Evolutionary conservation across 1,284 basidiomycete species (phyloP).

Genomic region (Inonotus obliquus): DNA sequence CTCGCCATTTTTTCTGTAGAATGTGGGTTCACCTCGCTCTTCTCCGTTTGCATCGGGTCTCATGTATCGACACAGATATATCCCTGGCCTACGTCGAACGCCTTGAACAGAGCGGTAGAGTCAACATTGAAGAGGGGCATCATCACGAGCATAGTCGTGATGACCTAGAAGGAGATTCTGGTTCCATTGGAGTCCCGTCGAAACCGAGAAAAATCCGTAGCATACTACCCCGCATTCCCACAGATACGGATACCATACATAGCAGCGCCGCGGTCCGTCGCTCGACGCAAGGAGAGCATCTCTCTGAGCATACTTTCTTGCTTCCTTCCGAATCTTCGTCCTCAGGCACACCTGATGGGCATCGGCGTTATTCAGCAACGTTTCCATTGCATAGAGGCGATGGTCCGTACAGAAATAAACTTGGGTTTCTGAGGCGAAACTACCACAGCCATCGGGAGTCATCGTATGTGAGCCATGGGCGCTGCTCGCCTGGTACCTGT

Average conservation of each 20-base stretch:
- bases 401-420: neutral
- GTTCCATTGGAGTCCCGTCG: neutral
- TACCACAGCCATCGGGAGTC: neutral
- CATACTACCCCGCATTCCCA: neutral
- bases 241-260: neutral
- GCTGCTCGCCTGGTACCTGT: neutral
- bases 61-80: conserved; percentile 37
- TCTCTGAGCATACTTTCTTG: conserved; percentile 1
- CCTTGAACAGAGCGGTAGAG: conserved; percentile 28
- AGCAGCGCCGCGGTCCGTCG: neutral
- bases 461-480: neutral
- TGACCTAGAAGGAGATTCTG: neutral
- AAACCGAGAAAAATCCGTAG: neutral
- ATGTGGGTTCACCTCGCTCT: conserved; percentile 43
- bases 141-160: conserved; percentile 13
- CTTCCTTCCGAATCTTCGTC: neutral
- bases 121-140: conserved; percentile 15
- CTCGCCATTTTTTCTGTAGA: conserved; percentile 70
- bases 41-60: neutral
- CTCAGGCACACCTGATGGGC: neutral
- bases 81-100: conserved; percentile 70
- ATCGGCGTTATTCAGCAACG: neutral
- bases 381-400: neutral
- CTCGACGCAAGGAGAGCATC: neutral
- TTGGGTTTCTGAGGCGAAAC: neutral